Base-by-base conservation (phyloP, 805 yeast species). In the Ogataea paradorogensis region DNA sequence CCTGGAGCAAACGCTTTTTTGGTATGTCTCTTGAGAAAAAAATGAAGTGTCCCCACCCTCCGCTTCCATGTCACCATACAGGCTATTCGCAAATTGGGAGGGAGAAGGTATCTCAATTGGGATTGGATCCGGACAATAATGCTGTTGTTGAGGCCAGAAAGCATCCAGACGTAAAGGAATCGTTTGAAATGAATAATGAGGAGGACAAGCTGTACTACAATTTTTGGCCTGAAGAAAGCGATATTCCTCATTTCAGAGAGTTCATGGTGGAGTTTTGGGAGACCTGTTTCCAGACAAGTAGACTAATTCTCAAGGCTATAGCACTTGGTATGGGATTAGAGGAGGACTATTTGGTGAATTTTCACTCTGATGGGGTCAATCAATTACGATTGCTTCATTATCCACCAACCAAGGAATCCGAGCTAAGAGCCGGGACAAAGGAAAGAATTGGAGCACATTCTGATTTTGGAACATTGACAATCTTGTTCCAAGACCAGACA, bases 391-490 rank as follows among this genome's bases (percentile, higher is more conserved):
- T 64, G 28, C 43, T 63, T 13, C 68, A 62, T 35, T 66, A 65
- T 28, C 55, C 55, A 27, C 44, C 51, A 27, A 41, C 48, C 7
- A 59, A 63, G 7, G 56, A 48, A 7, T 53, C 55, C 22, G 59
- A 55, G 9, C 51, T 56, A 13, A 38, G 50, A 9, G 50, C 47
- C 3, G 61, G 53, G 4, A 51, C 53, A 15, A 56, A 56, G 35
- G 56, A 59, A 33, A 61, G 69, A 11, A 61, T 63, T 40, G 69
- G 66, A 7, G 65, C 69, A 4, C 70, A 66, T 43, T 61, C 67
- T 3, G 70, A 66, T 39, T 63, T 61, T 41, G 66, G 61, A 13
- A 53, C 60, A 9, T 33, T 66, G 31, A 66, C 70, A 0, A 53
- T 66, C 44, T 43, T 65, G 15, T 46, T 53, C 27, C 68, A 63